phyloP scores from a whole-genome alignment of 1,284 basidiomycete species.

The Pseudozyma thailandica region DNA sequence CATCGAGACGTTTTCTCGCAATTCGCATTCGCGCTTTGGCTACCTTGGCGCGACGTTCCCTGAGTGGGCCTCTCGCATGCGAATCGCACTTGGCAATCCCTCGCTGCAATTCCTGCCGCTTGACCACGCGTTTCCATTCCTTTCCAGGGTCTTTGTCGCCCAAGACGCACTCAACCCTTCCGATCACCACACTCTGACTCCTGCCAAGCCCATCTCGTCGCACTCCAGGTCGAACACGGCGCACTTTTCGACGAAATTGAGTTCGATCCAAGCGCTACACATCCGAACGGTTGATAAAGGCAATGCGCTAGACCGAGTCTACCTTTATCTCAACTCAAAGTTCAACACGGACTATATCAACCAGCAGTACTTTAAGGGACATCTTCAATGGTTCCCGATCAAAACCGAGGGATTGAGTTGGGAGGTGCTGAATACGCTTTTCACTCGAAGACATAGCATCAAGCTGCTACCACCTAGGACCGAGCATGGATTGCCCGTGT shows the following conservation, averaged over 20 bases:
- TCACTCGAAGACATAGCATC: neutral
- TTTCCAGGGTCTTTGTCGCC: neutral
- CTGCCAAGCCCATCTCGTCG: too few relatives aligned
- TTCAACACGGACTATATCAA: constrained; percentile 5
- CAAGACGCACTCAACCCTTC: too few relatives aligned
- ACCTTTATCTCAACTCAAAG: constrained; percentile 2
- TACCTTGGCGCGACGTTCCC: too few relatives aligned
- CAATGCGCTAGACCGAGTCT: neutral
- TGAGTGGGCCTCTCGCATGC: too few relatives aligned
- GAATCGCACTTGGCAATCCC: neutral
- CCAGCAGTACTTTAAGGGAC: constrained; percentile 6
- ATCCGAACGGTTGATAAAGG: too few relatives aligned
- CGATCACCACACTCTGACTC: too few relatives aligned
- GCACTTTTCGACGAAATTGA: too few relatives aligned
- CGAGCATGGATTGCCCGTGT: too few relatives aligned
- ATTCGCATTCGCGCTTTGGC: too few relatives aligned
- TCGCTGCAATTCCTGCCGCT: neutral
- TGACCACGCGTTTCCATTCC: neutral
- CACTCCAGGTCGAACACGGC: too few relatives aligned
- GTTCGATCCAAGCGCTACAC: neutral
- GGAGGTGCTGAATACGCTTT: neutral
- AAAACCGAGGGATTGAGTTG: neutral
- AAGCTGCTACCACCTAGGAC: too few relatives aligned
- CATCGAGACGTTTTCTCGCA: too few relatives aligned
- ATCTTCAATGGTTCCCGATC: constrained; percentile 4